Percentiles rank a stretch among this genome's conserved stretches.
phyloP scores from a whole-genome alignment of 176 grass and related monocot species.

The Oryza nivara region DNA sequence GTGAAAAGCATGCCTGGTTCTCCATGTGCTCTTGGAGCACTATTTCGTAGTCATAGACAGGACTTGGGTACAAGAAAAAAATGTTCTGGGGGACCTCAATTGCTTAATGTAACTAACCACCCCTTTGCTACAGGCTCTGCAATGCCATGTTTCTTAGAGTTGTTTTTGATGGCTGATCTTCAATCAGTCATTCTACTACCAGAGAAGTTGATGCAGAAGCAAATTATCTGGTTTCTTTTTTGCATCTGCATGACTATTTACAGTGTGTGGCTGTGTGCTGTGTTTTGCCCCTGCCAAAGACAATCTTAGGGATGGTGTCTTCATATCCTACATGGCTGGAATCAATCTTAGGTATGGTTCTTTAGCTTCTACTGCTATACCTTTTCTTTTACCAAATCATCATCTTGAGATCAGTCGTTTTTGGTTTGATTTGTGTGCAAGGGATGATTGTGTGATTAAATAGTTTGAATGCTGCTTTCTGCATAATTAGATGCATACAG shows the following conservation, averaged over 20 bases:
- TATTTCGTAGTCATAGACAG: not conserved
- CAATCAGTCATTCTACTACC: constrained; percentile 4
- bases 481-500: not conserved
- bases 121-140: not conserved
- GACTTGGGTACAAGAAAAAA: constrained; percentile 3
- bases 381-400: not conserved
- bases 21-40: not conserved
- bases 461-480: constrained; percentile 1
- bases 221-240: not conserved
- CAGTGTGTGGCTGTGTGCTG: not conserved
- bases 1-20: not conserved
- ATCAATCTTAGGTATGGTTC: constrained; percentile 14
- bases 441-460: not conserved
- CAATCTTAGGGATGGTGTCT: not conserved
- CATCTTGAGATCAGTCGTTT: not conserved
- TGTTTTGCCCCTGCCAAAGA: not conserved
- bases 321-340: constrained; percentile 14
- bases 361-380: not conserved
- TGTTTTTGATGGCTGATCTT: not conserved
- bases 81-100: not conserved
- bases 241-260: constrained; percentile 1
- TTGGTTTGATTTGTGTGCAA: not conserved
- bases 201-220: not conserved
- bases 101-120: constrained; percentile 1
- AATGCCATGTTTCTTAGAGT: not conserved